Base-by-base conservation (phyloP, 202 grass and related monocot genomes). In the Digitaria exilis region DNA sequence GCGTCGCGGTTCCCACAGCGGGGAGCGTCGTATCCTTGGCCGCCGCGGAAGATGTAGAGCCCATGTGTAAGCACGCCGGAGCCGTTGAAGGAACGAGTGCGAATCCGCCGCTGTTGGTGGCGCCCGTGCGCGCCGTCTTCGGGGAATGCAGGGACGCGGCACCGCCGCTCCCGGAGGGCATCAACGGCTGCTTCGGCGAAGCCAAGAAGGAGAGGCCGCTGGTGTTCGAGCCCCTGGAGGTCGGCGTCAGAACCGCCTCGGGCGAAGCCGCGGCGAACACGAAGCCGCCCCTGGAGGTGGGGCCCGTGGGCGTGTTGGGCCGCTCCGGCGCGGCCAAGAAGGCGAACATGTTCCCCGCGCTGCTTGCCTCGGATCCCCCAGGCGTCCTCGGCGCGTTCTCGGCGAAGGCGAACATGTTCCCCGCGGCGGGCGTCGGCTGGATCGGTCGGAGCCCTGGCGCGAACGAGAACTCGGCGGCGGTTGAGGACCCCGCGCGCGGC, bases 271-370 rank as follows among this genome's bases (percentile, higher is more conserved):
- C 24, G 49, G 35, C 24, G 49, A 80, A 79, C 30, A 71, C 25
- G 81, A 84, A 78, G 50, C 60, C 81, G 14, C 69, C 80, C 30
- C 55, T 62, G 1, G 79, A 15, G 19, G 44, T 87, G 25, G 55
- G 56, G 37, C 86, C 69, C 18, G 63, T 59, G 42, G 52, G 82
- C 69, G 76, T 80, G 25, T 37, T 35, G 22, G 69, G 51, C 39
- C 62, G 75, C 75, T 83, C 62, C 58, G 67, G 48, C 58, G 80
- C 69, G 10, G 49, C 19, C 81, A 52, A 16, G 81, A 80, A 88
- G 31, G 76, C 56, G 31, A 73, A 60, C 21, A 56, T 26, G 76
- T 52, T 32, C 28, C 28, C 46, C 46, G 46, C 50, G 37, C 49
- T 43, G 49, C 49, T 57, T 49, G 35, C 35, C 2, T 43, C 30